Evolutionary conservation across 805 yeast species (phyloP), one percentile per base, ranked within the genome.

Genomic region (Kodamaea fukazawae): DNA sequence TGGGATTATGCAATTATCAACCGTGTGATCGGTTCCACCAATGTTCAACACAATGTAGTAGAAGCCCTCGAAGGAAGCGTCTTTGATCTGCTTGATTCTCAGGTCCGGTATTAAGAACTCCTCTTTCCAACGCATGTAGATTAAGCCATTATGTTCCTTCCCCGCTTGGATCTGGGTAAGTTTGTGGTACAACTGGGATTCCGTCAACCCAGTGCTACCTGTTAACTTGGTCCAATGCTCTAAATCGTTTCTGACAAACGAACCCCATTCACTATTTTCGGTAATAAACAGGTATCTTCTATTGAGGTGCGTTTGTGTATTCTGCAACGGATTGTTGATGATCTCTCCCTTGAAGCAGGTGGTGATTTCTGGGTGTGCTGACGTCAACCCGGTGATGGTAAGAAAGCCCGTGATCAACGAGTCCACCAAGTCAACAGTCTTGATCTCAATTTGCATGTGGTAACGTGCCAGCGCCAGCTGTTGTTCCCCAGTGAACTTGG

Each of bases 41-140:
- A 87, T 90, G 60, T 86, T 86, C 52, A 89, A 81, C 31, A 88
- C 86, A 20, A 89, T 78, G 57, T 89, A 90, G 61, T 90, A 90
- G 57, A 89, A 89, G 0, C 98, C 98, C 31, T 89, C 96, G 60
- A 83, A 90, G 2, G 95, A 84, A 0, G 96, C 96, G 11, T 76
- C 91, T 47, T 65, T 68, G 42, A 76, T 76, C 48, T 73, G 78
- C 44, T 70, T 75, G n/a, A 82, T 65, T 41, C 65, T 62, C 22
- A 88, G 80, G 61, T 88, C 95, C 0, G 96, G 95, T 7, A 86
- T 81, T 44, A 90, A 63, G 54, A 88, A 88, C 53, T 81, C 78
- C 60, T 90, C 98, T 63, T 90, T 90, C 98, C 98, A 90, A 49
- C 96, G 73, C 96, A 90, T 90, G 57, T 80, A 90, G 4, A 90